Conservation (phyloP, 768 basidiomycete genomes). For the Gelatoporia subvermispora region DNA sequence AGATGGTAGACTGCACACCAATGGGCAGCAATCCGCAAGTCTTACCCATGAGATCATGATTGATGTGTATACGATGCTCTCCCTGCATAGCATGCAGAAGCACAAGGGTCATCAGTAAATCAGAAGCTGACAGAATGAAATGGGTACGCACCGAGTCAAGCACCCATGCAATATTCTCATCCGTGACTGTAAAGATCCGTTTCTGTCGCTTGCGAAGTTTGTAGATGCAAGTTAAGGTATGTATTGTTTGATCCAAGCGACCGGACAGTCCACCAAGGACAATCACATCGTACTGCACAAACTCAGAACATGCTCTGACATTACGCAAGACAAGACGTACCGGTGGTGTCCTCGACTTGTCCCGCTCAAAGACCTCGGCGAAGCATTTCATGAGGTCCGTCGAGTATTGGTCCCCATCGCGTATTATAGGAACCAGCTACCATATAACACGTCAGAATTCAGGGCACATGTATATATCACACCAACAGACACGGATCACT, state of each 20-base stretch:
- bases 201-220: constrained; percentile 62
- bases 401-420: constrained; percentile 74
- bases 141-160: constrained; percentile 54
- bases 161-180: constrained; percentile 90
- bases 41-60: constrained; percentile 69
- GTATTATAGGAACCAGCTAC: constrained; percentile 63
- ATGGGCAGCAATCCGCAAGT: constrained; percentile 96
- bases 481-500: constrained; percentile 9
- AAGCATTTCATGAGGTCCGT: constrained; percentile 98
- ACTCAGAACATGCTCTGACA: neutral
- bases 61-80: constrained; percentile 71
- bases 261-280: constrained; percentile 88
- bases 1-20: constrained; percentile 67
- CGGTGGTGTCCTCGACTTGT: constrained; percentile 34
- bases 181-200: constrained; percentile 74
- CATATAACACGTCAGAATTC: neutral
- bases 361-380: constrained; percentile 50
- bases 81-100: constrained; percentile 54
- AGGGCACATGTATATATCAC: neutral
- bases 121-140: neutral
- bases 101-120: neutral
- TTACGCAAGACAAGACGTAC: constrained; percentile 25
- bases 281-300: constrained; percentile 57
- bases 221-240: constrained; percentile 80
- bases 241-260: constrained; percentile 90